These are phyloP conservation scores for Talaromyces sp. DNA, from an alignment of 2,329 filamentous ascomycete genomes.

Conservation along the genomic window DNA sequence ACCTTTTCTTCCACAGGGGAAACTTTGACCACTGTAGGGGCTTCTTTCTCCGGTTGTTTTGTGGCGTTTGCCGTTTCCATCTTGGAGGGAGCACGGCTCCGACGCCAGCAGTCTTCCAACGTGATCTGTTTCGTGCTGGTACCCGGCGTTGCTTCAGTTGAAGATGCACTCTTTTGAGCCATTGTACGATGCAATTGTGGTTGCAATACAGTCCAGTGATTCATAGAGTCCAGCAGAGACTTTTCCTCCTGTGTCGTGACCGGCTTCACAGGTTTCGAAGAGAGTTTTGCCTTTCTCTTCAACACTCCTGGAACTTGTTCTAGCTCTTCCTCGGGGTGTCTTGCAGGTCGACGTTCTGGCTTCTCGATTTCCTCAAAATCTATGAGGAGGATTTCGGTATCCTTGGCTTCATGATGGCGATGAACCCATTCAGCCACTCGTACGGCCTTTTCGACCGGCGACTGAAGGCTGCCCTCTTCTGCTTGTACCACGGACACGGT, in stretches of 20 bases:
- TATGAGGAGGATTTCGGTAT: background rate
- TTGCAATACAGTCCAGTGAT: background rate
- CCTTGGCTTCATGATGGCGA: background rate
- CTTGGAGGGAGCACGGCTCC: background rate
- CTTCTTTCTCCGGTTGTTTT: background rate
- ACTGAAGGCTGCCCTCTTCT: background rate
- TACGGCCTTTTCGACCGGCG: background rate
- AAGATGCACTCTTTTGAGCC: constrained; percentile 23
- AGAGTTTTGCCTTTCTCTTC: background rate
- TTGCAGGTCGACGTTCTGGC: background rate
- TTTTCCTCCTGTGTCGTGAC: background rate
- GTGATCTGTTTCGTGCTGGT: constrained; percentile 23
- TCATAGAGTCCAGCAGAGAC: background rate
- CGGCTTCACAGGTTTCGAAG: background rate
- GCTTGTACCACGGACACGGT: background rate
- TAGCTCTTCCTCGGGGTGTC: background rate
- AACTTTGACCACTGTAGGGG: background rate
- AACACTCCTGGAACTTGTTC: background rate
- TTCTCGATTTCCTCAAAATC: background rate
- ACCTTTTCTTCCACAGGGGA: background rate
- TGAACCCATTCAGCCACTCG: constrained; percentile 6
- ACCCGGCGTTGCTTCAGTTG: constrained; percentile 12
- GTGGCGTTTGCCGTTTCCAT: background rate
- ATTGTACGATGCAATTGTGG: constrained; percentile 23
- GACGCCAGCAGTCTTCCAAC: constrained; percentile 25